Conservation (phyloP, 1,284 basidiomycete genomes). For the Meira nashicola region DNA sequence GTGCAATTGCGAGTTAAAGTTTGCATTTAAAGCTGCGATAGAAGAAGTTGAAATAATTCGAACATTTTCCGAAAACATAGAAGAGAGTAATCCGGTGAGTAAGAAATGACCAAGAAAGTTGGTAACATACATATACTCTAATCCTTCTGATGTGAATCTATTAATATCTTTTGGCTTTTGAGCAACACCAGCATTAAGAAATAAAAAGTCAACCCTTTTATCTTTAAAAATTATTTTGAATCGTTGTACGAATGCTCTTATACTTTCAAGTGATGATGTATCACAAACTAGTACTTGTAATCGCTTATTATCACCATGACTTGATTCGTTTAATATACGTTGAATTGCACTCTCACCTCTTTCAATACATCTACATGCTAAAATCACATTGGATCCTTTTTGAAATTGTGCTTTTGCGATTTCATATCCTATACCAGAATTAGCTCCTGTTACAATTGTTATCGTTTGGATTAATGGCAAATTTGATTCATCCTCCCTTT, state of each 20-base stretch:
- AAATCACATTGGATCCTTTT: not conserved
- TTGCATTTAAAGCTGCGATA: not conserved
- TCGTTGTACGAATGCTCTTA: not conserved
- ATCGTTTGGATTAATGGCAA: not conserved
- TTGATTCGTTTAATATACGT: not conserved
- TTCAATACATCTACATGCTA: not conserved
- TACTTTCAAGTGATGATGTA: not conserved
- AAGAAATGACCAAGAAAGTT: constrained; percentile 6
- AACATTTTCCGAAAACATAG: not conserved
- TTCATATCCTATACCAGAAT: not conserved
- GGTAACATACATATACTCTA: constrained; percentile 6
- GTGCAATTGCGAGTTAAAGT: not conserved
- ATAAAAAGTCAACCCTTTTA: constrained; percentile 4
- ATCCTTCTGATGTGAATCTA: constrained; percentile 3
- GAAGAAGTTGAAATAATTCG: constrained; percentile 8
- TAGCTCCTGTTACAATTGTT: constrained; percentile 6
- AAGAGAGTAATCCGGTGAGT: not conserved
- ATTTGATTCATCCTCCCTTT: too few species aligned
- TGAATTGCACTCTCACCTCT: not conserved
- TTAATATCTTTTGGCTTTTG: not conserved
- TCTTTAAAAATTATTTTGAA: not conserved
- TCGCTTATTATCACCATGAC: not conserved
- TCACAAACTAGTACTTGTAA: constrained; percentile 2
- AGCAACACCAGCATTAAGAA: constrained; percentile 7
- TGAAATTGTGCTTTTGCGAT: constrained; percentile 3